Conservation (phyloP, 2,329 filamentous ascomycete genomes). For the Claviceps sp. region DNA sequence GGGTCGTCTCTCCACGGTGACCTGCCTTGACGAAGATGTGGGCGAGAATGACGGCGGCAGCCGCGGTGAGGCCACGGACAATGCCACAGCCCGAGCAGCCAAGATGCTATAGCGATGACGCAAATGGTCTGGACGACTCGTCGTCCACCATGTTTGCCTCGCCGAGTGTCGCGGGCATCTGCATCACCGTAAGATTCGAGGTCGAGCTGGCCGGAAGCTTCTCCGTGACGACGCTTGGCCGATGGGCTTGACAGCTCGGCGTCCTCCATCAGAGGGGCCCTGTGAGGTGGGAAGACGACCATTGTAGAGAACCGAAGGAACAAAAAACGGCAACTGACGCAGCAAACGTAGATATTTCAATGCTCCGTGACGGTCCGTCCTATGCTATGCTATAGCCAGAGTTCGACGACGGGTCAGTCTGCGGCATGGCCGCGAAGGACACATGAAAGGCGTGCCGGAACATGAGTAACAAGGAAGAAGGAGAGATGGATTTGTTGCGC, state of each 20-base stretch:
- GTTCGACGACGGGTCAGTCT: neutral
- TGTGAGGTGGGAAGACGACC: neutral
- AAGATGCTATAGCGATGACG: slow-evolving; percentile 1
- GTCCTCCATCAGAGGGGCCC: neutral
- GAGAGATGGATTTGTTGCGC: too few species aligned
- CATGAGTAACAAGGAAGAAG: too few species aligned
- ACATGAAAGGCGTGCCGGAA: too few species aligned
- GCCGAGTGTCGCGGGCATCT: neutral
- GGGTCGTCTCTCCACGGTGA: slow-evolving; percentile 30
- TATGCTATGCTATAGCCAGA: too few species aligned
- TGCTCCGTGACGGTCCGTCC: too few species aligned
- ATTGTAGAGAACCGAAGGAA: neutral
- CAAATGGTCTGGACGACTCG: neutral
- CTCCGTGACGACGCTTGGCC: neutral
- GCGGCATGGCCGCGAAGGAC: too few species aligned
- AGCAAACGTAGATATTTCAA: too few species aligned
- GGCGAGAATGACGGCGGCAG: slow-evolving; percentile 4
- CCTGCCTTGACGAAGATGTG: slow-evolving; percentile 6
- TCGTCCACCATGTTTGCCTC: neutral
- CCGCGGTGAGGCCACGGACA: slow-evolving; percentile 3
- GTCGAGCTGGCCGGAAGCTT: neutral
- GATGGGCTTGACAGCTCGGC: neutral
- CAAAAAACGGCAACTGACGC: too few species aligned
- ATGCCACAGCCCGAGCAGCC: neutral
- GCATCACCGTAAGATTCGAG: too few species aligned